Conservation (phyloP, 2,329 filamentous ascomycete species). For the Laburnicola sp. region DNA sequence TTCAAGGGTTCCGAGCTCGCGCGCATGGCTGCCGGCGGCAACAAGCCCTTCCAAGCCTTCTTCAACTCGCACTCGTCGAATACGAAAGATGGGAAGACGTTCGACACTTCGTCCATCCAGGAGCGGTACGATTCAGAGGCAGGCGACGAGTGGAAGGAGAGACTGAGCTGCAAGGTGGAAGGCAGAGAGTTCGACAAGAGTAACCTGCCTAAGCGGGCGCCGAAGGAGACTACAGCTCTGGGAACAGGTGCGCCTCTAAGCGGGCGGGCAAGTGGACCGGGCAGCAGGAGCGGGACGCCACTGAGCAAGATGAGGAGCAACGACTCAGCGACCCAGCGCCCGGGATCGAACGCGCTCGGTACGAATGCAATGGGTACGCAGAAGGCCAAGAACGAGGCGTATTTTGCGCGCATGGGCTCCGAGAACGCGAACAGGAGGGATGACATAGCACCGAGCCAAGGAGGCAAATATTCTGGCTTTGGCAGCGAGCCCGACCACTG, state of each 20-base stretch:
- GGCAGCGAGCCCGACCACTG: slow-evolving; percentile 70
- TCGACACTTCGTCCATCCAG: slow-evolving; percentile 86
- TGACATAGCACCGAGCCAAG: slow-evolving; percentile 79
- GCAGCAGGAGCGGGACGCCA: slow-evolving; percentile 45
- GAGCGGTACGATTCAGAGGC: slow-evolving; percentile 88
- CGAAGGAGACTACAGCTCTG: slow-evolving; percentile 32
- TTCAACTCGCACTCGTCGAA: slow-evolving; percentile 66
- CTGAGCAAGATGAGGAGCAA: slow-evolving; percentile 42
- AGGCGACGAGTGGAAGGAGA: slow-evolving; percentile 94
- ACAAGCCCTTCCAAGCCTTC: slow-evolving; percentile 82
- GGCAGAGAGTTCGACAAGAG: slow-evolving; percentile 80
- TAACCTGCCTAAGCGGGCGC: slow-evolving; percentile 56
- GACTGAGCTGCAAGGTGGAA: slow-evolving; percentile 84
- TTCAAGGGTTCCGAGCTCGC: slow-evolving; percentile 93
- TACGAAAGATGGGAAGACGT: slow-evolving; percentile 55
- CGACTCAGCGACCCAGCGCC: slow-evolving; percentile 35
- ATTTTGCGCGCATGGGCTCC: slow-evolving; percentile 82
- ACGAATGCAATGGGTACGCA: slow-evolving; percentile 45
- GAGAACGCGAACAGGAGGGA: slow-evolving; percentile 79
- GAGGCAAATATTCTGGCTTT: slow-evolving; percentile 90
- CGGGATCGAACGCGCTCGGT: slow-evolving; percentile 44
- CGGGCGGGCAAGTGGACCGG: slow-evolving; percentile 39
- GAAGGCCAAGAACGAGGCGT: slow-evolving; percentile 76
- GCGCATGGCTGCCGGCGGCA: slow-evolving; percentile 91
- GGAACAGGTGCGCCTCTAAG: slow-evolving; percentile 34